These are phyloP conservation scores for Climacium dendroides DNA, from an alignment of 225 moss, liverwort and hornwort genomes.

Conservation along the genomic window DNA sequence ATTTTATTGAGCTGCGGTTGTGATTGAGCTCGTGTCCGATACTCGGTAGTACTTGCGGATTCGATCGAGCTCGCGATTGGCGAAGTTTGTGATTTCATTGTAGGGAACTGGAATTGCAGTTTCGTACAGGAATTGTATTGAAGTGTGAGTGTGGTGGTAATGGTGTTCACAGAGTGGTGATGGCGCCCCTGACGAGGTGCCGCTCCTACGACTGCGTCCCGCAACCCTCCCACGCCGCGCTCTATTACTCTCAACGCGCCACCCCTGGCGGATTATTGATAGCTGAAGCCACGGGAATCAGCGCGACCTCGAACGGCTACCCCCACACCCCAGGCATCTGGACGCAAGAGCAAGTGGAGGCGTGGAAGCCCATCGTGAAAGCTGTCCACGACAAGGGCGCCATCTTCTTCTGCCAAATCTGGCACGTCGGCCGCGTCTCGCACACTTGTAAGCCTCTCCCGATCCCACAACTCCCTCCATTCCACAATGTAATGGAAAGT, in stretches of 20 bases:
- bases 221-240: constrained; percentile 31
- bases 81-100: no score
- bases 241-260: constrained; percentile 44
- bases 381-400: constrained; percentile 27
- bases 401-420: constrained; percentile 25
- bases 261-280: constrained; percentile 39
- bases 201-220: constrained; percentile 34
- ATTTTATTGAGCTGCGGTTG: no score
- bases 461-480: background rate
- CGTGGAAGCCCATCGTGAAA: constrained; percentile 35
- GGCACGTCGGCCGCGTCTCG: constrained; percentile 23
- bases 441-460: constrained; percentile 2
- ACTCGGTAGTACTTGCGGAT: background rate
- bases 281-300: constrained; percentile 25
- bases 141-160: background rate
- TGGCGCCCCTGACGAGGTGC: constrained; percentile 52
- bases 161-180: constrained; percentile 8
- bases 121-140: no score
- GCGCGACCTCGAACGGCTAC: constrained; percentile 16
- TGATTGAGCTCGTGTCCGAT: background rate
- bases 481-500: background rate
- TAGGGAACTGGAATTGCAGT: background rate
- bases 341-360: constrained; percentile 29
- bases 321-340: constrained; percentile 17
- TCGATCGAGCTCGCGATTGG: background rate